Base-by-base conservation (phyloP, 2,329 filamentous ascomycete genomes). In the Amesomyces nigricolor region DNA sequence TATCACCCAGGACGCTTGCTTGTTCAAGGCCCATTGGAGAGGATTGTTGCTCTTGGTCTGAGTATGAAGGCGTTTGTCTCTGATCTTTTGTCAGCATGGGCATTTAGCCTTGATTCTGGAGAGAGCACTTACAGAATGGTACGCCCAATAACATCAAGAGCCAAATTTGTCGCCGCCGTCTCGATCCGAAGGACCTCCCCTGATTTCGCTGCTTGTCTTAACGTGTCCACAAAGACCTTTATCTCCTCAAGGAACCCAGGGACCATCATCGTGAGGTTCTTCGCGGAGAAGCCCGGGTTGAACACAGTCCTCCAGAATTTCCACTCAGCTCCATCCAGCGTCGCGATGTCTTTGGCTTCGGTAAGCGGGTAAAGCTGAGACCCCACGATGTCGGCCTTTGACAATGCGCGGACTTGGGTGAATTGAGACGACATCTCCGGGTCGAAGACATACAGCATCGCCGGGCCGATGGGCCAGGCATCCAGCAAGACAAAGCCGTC, bases 301-400 rank as follows among this genome's bases (percentile, higher is more conserved):
- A 73, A 73, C 35, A 70, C 59, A 38, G 58, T 60, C 48, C 71
- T 63, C 60, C 66, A 65, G 40, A 50, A 59, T 59, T 71, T 72
- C 73, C 73, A 75, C 49, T 70, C 65, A 13, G 64, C 61, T 2
- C 73, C 73, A 17, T 74, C 69, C 11, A 68, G 57, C 22, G 65
- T 65, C 26, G 74, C 63, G 2, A 73, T 59, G 45, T 72, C 68
- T 10, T 66, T 58, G 19, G 66, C 66, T 8, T 64, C 64, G 1
- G 68, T 64, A 37, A 70, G 63, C n/a, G 63, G 63, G 19, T 64
- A 59, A 51, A 71, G 65, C 37, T 67, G 61, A 13, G 53, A 30
- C 3, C 63, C 47, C 35, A 70, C 59, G 1, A 66, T 54, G 9
- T 59, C 60, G n/a, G 59, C 63, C 59, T 75, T 75, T 35, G 68